phyloP scores from a whole-genome alignment of 116 monocot genomes.

The Iris pallida region DNA sequence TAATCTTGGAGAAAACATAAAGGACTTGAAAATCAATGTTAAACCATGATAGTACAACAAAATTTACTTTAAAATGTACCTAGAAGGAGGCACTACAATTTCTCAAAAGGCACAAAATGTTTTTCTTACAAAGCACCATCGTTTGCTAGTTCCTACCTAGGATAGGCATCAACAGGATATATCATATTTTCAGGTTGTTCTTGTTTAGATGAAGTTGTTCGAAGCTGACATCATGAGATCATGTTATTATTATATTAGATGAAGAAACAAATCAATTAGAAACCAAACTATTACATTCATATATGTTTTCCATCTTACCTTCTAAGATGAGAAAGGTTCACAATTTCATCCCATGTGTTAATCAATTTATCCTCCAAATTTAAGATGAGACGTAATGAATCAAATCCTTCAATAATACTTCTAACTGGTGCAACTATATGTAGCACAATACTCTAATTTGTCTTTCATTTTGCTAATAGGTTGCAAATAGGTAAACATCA shows the following conservation, averaged over 20 bases:
- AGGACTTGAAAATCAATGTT: not conserved
- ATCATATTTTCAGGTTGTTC: conserved; percentile 68
- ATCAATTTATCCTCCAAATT: conserved; percentile 85
- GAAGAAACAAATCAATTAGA: not conserved
- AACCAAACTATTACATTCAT: not conserved
- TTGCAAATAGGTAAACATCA: too few relatives aligned
- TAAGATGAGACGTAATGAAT: conserved; percentile 52
- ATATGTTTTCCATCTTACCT: conserved; percentile 32
- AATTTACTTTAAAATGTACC: conserved; percentile 33
- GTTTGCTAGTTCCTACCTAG: not conserved
- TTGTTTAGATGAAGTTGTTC: conserved; percentile 89
- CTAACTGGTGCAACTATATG: conserved; percentile 22
- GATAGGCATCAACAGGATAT: conserved; percentile 36
- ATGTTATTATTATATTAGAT: not conserved
- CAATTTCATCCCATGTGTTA: conserved; percentile 71
- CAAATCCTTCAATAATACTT: conserved; percentile 47
- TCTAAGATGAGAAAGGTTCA: conserved; percentile 73
- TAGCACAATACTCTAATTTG: conserved; percentile 12
- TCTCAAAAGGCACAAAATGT: conserved; percentile 52
- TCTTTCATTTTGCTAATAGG: too few relatives aligned
- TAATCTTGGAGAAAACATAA: not conserved
- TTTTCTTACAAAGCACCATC: conserved; percentile 14
- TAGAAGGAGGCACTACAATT: conserved; percentile 73
- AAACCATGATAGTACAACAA: not conserved
- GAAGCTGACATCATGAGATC: conserved; percentile 51